Conservation (phyloP, 169 alveolate species). For the Ichthyophthirius multifiliis region DNA sequence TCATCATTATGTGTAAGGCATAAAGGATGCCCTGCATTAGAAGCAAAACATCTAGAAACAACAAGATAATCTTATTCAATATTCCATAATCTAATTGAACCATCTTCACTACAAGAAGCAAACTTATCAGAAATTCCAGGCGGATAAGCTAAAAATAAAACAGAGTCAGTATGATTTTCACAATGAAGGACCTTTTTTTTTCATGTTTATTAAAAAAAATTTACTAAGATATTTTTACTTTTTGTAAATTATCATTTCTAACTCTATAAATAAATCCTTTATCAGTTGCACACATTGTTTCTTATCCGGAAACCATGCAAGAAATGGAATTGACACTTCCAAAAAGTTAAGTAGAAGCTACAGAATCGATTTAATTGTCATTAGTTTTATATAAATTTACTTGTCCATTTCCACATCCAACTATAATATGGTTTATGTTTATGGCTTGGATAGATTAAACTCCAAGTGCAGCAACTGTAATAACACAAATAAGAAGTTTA, state of each 20-base stretch:
- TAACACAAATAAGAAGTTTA: conserved; percentile 47
- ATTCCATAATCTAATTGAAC: conserved; percentile 85
- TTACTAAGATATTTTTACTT: background rate
- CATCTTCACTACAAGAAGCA: conserved; percentile 81
- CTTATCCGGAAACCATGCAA: conserved; percentile 53
- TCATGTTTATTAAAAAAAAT: background rate
- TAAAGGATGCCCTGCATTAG: conserved; percentile 64
- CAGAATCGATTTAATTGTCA: conserved; percentile 60
- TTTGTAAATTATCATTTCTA: conserved; percentile 61
- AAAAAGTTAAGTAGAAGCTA: conserved; percentile 54
- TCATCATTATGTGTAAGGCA: conserved; percentile 77
- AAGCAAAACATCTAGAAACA: conserved; percentile 67
- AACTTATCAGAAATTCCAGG: conserved; percentile 76
- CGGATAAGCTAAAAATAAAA: conserved; percentile 60
- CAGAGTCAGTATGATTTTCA: conserved; percentile 79
- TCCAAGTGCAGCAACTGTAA: conserved; percentile 68
- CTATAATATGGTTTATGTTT: background rate
- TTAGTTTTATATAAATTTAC: conserved; percentile 64
- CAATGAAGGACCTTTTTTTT: conserved; percentile 62
- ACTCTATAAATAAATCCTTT: conserved; percentile 76
- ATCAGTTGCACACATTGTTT: conserved; percentile 71
- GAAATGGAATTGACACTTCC: conserved; percentile 68
- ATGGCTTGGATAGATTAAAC: conserved; percentile 46
- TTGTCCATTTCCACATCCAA: conserved; percentile 82
- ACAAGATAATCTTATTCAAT: conserved; percentile 74